A percentile compares a stretch with the other conserved stretches of the same genome.
These are phyloP conservation scores for Coix lacrymajobi DNA, from an alignment of 176 grass and related monocot genomes.

Conservation along the genomic window DNA sequence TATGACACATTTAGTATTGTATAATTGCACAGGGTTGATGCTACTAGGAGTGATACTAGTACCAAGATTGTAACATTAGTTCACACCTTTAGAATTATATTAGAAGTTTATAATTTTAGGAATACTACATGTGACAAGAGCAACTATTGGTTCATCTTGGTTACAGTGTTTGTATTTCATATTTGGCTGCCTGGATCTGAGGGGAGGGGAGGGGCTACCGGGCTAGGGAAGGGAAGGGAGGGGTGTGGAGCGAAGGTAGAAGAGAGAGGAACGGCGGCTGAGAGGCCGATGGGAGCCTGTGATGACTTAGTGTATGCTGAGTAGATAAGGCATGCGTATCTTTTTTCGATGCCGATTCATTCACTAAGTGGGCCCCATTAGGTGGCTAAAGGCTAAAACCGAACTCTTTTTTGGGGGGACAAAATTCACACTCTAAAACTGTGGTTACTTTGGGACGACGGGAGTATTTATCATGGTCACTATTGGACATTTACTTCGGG, in stretches of 20 bases:
- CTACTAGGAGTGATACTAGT: not conserved
- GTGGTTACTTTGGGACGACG: not conserved
- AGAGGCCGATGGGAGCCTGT: too few species aligned
- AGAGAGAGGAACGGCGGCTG: too few species aligned
- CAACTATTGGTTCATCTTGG: not conserved
- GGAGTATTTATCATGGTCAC: not conserved
- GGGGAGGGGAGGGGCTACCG: too few species aligned
- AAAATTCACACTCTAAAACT: not conserved
- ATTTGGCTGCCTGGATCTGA: not conserved
- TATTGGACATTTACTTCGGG: not conserved
- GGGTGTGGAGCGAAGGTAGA: too few species aligned
- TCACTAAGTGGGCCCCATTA: too few species aligned
- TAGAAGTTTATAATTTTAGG: not conserved
- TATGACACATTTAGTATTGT: not conserved
- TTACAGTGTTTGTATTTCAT: constrained; percentile 11
- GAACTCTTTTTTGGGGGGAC: too few species aligned
- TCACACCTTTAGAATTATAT: not conserved
- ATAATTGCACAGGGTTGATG: not conserved
- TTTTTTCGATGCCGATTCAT: too few species aligned
- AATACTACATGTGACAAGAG: not conserved
- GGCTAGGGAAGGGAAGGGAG: too few species aligned
- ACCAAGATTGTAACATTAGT: constrained; percentile 1
- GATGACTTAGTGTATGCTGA: too few species aligned
- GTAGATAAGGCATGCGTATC: too few species aligned
- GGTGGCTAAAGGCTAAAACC: too few species aligned